Evolutionary conservation across 2,329 filamentous ascomycete species (phyloP), one percentile per base, ranked within the genome.

Genomic region (Pseudopithomyces maydicus): DNA sequence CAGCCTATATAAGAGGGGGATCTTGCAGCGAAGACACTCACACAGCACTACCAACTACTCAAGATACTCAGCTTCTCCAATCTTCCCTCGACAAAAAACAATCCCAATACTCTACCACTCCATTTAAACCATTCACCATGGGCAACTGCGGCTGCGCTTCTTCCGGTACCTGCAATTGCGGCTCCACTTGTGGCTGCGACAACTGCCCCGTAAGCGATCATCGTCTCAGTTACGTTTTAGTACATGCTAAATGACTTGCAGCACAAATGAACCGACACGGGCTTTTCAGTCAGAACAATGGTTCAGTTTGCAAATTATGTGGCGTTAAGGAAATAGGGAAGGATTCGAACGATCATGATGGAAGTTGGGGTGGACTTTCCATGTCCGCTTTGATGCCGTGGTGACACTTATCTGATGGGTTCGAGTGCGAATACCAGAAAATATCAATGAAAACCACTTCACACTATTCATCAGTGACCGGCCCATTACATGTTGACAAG

Each of bases 141-240:
- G 45, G 45, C 20, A 50, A 50, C 47, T 50, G 47, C 35, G 47
- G 35, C 20, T 50, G 47, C 39, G 47, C 47, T 39, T 50, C 47
- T 41, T 50, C 35, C 3, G 47, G 47, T 2, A 12, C 26, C 47
- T 50, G 47, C 35, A 50, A 50, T 22, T 50, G 47, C 15, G 47
- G 47, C 7, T 39, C 35, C 19, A 29, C 33, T 35, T 50, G 47
- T 15, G 35, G 47, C 20, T 50, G 47, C 23, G 47, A 50, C n/a
- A 41, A 17, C 20, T 50, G 47, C 47, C 47, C 47, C 17, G 47
- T 50, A 20, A 6, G 46, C 23, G 6, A n/a, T 42, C 15, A n/a
- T 19, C 3, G 35, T 35, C 14, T 35, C 35, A 14, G 35, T 14
- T 14, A 6, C 14, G 35, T 5, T 38, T 38, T 38, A 14, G 35